phyloP scores from a whole-genome alignment of 139 green algal species.

The Ettlia oleoabundans region DNA sequence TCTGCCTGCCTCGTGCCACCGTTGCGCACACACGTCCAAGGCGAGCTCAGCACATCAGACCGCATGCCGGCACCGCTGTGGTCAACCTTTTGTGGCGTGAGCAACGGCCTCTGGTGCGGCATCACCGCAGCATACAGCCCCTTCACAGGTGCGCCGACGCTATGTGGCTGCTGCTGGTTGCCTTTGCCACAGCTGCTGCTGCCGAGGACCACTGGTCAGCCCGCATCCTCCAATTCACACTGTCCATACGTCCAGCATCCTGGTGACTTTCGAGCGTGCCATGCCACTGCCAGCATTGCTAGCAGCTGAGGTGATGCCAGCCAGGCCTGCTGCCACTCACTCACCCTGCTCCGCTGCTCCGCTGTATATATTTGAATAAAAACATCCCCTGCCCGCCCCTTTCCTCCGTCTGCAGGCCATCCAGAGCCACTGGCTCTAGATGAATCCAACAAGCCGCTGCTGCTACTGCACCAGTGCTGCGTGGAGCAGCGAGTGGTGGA shows the following conservation, averaged over 20 bases:
- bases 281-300: too few relatives aligned
- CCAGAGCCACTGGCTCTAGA: constrained; percentile 46
- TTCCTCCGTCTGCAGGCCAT: constrained; percentile 25
- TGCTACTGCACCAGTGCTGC: constrained; percentile 42
- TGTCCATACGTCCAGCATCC: too few relatives aligned
- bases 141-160: constrained; percentile 16
- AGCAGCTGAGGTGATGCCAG: too few relatives aligned
- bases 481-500: constrained; percentile 46
- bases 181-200: too few relatives aligned
- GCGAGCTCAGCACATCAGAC: constrained; percentile 14
- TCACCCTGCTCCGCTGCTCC: too few relatives aligned
- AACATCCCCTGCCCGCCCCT: not conserved
- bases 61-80: constrained; percentile 46
- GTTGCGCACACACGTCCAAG: not conserved
- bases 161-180: not conserved
- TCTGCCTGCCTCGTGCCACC: constrained; percentile 6
- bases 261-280: too few relatives aligned
- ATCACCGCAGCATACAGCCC: constrained; percentile 43
- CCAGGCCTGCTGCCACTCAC: too few relatives aligned
- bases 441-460: constrained; percentile 36
- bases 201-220: too few relatives aligned
- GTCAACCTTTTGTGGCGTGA: constrained; percentile 51
- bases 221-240: too few relatives aligned
- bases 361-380: not conserved
- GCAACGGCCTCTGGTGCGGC: constrained; percentile 52